A percentile compares a stretch with the other conserved stretches of the same genome.
These are phyloP conservation scores for Diplodia seriata DNA, from an alignment of 2,329 filamentous ascomycete species.

Conservation along the genomic window DNA sequence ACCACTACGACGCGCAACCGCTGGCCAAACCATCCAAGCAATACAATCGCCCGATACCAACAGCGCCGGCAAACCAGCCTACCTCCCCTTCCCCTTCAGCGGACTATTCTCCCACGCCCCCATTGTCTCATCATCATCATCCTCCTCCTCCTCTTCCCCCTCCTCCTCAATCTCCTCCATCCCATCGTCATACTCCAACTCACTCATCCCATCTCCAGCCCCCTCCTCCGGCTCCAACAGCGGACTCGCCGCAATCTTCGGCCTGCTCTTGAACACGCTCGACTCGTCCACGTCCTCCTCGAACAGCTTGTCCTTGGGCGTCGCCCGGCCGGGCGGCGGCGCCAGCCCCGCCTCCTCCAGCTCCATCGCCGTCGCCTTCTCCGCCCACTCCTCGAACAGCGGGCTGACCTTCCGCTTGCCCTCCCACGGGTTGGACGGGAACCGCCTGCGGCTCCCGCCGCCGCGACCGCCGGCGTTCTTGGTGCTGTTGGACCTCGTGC, in stretches of 20 bases:
- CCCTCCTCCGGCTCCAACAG: conserved; percentile 46
- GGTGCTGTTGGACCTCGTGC: background rate
- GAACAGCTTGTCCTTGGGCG: conserved; percentile 32
- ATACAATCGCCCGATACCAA: background rate
- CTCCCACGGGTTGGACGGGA: conserved; percentile 63
- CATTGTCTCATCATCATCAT: conserved; percentile 35
- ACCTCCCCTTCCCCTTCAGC: conserved; percentile 36
- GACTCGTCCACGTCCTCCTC: conserved; percentile 54
- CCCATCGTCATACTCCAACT: conserved; percentile 23
- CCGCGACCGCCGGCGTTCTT: conserved; percentile 38
- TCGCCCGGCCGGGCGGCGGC: background rate
- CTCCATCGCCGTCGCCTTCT: background rate
- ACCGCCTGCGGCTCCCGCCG: conserved; percentile 38
- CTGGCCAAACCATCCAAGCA: background rate
- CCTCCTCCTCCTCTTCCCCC: conserved; percentile 29
- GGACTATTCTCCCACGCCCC: conserved; percentile 42
- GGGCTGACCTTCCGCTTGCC: conserved; percentile 49
- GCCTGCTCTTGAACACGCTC: conserved; percentile 83
- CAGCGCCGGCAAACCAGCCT: background rate
- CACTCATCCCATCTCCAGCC: conserved; percentile 19
- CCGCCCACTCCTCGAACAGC: conserved; percentile 35
- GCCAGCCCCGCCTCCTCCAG: background rate
- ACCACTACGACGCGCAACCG: background rate
- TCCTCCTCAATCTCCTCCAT: conserved; percentile 15
- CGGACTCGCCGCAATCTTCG: conserved; percentile 80